Percentiles rank a stretch among this genome's conserved stretches.
Conservation (phyloP, 768 basidiomycete genomes). For the Suillus occidentalis region DNA sequence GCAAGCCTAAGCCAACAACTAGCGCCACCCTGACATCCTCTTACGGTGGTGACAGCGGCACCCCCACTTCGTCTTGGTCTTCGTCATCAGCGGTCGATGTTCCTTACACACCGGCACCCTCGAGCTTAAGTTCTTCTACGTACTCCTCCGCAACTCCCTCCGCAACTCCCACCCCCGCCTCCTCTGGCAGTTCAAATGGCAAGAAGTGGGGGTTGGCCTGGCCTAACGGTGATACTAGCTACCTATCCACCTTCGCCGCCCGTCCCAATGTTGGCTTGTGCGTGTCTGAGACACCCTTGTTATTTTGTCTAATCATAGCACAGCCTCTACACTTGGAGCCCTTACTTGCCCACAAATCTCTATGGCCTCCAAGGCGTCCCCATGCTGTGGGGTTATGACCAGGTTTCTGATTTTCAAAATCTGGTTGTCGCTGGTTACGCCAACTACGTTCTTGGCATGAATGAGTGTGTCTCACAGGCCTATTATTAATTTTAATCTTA, state of each 20-base stretch:
- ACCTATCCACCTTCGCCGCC: constrained; percentile 53
- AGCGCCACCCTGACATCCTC: background rate
- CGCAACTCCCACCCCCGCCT: constrained; percentile 8
- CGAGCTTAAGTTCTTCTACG: background rate
- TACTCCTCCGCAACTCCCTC: constrained; percentile 9
- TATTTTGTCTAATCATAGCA: background rate
- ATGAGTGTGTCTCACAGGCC: constrained; percentile 59
- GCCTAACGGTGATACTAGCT: constrained; percentile 53
- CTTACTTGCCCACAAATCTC: constrained; percentile 40
- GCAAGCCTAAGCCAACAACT: constrained; percentile 51
- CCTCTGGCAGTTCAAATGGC: constrained; percentile 3
- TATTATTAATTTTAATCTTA: constrained; percentile 4
- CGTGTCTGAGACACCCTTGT: constrained; percentile 13
- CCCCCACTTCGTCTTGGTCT: constrained; percentile 19
- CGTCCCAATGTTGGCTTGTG: constrained; percentile 42
- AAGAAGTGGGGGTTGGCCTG: constrained; percentile 68
- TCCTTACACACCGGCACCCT: constrained; percentile 16
- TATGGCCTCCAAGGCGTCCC: constrained; percentile 57
- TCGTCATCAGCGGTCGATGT: constrained; percentile 5
- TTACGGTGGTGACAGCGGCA: constrained; percentile 10
- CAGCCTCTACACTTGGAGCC: constrained; percentile 70
- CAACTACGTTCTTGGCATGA: constrained; percentile 54
- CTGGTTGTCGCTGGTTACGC: constrained; percentile 53
- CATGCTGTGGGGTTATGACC: constrained; percentile 70
- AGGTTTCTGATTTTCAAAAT: constrained; percentile 47